Conservation (phyloP, 2,329 filamentous ascomycete species). For the Alternaria sp. region DNA sequence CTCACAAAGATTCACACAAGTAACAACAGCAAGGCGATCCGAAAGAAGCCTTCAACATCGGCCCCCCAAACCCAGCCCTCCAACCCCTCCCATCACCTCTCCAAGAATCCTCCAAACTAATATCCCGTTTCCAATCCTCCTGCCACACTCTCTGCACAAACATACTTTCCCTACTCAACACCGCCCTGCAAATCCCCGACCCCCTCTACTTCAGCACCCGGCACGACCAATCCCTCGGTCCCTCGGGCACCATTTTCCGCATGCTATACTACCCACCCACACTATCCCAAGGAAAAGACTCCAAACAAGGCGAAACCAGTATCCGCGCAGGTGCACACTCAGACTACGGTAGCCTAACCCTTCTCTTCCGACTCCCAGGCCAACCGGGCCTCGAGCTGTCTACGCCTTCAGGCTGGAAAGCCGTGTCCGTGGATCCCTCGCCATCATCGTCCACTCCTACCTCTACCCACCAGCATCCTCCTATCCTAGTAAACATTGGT, state of each 20-base stretch:
- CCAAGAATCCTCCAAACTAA: constrained; percentile 64
- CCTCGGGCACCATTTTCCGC: constrained; percentile 61
- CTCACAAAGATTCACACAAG: neutral
- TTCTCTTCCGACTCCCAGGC: constrained; percentile 83
- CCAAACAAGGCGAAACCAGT: constrained; percentile 56
- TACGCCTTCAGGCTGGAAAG: constrained; percentile 61
- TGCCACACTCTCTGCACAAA: constrained; percentile 77
- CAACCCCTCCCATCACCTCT: constrained; percentile 79
- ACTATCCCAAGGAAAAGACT: constrained; percentile 33
- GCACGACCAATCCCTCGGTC: constrained; percentile 62
- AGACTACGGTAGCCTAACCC: constrained; percentile 76
- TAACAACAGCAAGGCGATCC: constrained; percentile 74
- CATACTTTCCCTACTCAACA: constrained; percentile 78
- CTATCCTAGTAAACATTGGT: constrained; percentile 70
- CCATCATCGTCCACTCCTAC: constrained; percentile 61
- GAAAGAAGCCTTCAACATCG: constrained; percentile 88
- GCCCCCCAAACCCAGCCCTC: constrained; percentile 70
- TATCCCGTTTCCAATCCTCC: constrained; percentile 71
- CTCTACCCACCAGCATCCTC: constrained; percentile 15
- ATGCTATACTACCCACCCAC: constrained; percentile 62
- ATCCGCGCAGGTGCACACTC: constrained; percentile 91
- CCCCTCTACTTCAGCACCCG: constrained; percentile 67
- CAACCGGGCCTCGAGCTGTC: constrained; percentile 89
- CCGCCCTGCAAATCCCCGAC: constrained; percentile 70
- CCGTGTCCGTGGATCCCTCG: constrained; percentile 60